Percentiles rank a stretch among this genome's conserved stretches.
phyloP scores from a whole-genome alignment of 129 eudicot species.

The Lactuca sativa region DNA sequence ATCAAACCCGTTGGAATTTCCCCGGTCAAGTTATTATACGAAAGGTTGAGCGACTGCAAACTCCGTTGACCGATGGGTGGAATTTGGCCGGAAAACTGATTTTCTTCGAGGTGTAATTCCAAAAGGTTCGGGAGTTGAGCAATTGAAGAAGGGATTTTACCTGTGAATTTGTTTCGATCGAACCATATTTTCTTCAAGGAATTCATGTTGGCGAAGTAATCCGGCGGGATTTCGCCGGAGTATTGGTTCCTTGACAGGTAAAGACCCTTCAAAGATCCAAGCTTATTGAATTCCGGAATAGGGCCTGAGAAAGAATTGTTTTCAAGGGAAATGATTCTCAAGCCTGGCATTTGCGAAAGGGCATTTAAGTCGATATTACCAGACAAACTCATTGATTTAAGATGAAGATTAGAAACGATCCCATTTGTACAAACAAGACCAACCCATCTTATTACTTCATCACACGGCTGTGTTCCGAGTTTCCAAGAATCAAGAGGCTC shows the following conservation, averaged over 20 bases:
- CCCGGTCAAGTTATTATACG: slow-evolving; percentile 60
- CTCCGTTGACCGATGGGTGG: slow-evolving; percentile 45
- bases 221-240: slow-evolving; percentile 52
- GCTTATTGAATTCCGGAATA: slow-evolving; percentile 51
- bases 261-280: slow-evolving; percentile 49
- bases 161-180: slow-evolving; percentile 54
- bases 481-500: slow-evolving; percentile 61
- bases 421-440: slow-evolving; percentile 52
- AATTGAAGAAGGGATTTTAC: slow-evolving; percentile 53
- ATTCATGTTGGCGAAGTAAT: slow-evolving; percentile 40
- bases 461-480: slow-evolving; percentile 53
- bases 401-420: slow-evolving; percentile 40
- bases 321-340: slow-evolving; percentile 47
- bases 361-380: slow-evolving; percentile 58
- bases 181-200: slow-evolving; percentile 67
- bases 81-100: slow-evolving; percentile 53
- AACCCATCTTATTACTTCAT: slow-evolving; percentile 36
- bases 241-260: slow-evolving; percentile 53
- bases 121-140: slow-evolving; percentile 36
- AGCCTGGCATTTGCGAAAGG: slow-evolving; percentile 36
- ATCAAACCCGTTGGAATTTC: slow-evolving; percentile 52
- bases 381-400: slow-evolving; percentile 50
- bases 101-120: slow-evolving; percentile 61
- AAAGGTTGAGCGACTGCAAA: slow-evolving; percentile 42
- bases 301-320: slow-evolving; percentile 57